Evolutionary conservation across 1,284 basidiomycete species (phyloP).

Genomic region (Sporisorium scitamineum): DNA sequence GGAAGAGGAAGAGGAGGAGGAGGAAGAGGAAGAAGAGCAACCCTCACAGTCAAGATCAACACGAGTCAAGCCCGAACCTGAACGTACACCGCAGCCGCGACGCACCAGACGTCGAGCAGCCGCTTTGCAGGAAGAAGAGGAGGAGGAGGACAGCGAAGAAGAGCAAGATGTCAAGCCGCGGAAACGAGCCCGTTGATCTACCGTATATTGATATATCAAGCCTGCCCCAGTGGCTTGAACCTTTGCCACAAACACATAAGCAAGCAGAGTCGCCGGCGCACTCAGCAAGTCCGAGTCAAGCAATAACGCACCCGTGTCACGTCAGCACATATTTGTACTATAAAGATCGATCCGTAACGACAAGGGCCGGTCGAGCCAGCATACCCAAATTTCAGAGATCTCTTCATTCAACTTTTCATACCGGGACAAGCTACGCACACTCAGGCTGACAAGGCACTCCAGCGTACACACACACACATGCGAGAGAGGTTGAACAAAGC

Average conservation of each 20-base stretch:
- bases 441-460: background rate
- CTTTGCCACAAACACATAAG: too few relatives aligned
- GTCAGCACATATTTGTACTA: background rate
- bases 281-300: background rate
- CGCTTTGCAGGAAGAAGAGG: background rate
- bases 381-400: background rate
- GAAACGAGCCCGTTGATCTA: constrained; percentile 22
- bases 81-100: constrained; percentile 1
- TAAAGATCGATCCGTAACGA: background rate
- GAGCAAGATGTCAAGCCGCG: constrained; percentile 25
- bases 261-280: background rate
- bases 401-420: background rate
- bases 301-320: background rate
- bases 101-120: background rate
- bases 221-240: too few relatives aligned
- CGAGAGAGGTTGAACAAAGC: background rate
- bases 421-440: background rate
- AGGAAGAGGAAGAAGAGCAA: constrained; percentile 4
- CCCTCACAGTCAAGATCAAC: background rate
- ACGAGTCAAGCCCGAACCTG: constrained; percentile 25
- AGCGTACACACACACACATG: background rate
- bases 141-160: constrained; percentile 11
- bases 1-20: background rate
- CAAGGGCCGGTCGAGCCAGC: background rate
- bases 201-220: too few relatives aligned